These are phyloP conservation scores for Harringtonia lauricola DNA, from an alignment of 2,329 filamentous ascomycete genomes.

Conservation along the genomic window DNA sequence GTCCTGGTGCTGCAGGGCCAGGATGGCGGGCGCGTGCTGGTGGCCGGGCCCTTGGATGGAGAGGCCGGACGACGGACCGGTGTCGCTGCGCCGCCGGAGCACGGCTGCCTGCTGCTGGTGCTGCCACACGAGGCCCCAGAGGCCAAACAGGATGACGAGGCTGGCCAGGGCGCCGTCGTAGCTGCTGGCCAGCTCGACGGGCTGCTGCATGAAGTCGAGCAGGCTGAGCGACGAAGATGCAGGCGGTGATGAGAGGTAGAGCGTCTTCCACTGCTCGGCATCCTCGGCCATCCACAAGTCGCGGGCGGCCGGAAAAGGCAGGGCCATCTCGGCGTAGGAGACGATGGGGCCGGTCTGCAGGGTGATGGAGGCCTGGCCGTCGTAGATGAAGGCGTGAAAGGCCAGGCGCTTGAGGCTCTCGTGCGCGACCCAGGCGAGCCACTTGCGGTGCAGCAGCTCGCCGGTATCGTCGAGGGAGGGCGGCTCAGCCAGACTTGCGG, in stretches of 20 bases:
- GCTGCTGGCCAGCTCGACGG: constrained; percentile 1
- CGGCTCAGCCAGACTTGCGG: neutral
- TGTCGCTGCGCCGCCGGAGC: neutral
- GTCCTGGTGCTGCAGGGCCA: constrained; percentile 41
- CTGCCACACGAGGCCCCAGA: constrained; percentile 8
- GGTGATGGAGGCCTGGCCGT: constrained; percentile 57
- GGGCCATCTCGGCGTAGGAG: constrained; percentile 56
- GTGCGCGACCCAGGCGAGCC: constrained; percentile 7
- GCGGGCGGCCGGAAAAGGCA: constrained; percentile 52
- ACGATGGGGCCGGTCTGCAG: constrained; percentile 53
- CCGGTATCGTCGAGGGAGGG: neutral
- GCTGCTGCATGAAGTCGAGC: constrained; percentile 5
- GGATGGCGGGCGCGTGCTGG: neutral
- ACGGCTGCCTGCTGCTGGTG: constrained; percentile 4
- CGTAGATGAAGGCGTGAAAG: constrained; percentile 53
- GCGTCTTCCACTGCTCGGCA: constrained; percentile 52
- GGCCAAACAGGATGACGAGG: constrained; percentile 2
- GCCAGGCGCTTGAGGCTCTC: constrained; percentile 34
- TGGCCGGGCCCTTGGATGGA: neutral
- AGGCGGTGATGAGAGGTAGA: too few relatives aligned
- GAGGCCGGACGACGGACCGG: too few relatives aligned
- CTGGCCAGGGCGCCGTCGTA: constrained; percentile 1
- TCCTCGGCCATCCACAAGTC: constrained; percentile 55
- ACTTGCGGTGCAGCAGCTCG: constrained; percentile 5
- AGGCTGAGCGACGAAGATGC: too few relatives aligned